Base-by-base conservation (phyloP, 768 basidiomycete species). In the Leccinum obscurum region DNA sequence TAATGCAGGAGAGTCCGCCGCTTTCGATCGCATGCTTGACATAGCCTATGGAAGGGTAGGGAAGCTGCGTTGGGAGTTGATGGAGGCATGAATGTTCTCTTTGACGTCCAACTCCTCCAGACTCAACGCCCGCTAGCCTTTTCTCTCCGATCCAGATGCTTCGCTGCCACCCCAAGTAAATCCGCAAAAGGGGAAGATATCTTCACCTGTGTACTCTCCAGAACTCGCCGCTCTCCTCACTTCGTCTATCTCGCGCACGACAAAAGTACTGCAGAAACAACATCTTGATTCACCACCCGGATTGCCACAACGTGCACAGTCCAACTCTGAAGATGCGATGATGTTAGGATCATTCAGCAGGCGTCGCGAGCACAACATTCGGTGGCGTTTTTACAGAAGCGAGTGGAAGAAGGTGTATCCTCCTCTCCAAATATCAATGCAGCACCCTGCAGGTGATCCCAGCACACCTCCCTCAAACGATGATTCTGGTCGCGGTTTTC, bases 1-100 rank as follows among this genome's bases (percentile, higher is more conserved):
- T 10, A 88, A 85, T 65, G 62, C 66, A 4, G 83, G 86, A 4
- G 68, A 80, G 39, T 64, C 65, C 52, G 69, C 76, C 57, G 82
- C 85, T 34, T 87, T 90, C 65, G 75, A 77, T 30, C 79, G 81
- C 63, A 66, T 92, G 30, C 76, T 93, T 17, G 82, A 87, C 63
- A 66, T 86, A 30, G 91, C 91, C 28, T 93, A 92, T 72, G 91
- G 90, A 32, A 80, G 91, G 60, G 84, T 83, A 64, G 91, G 91
- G 24, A 87, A 82, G 67, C 72, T 93, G 15, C 84, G 79, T 66
- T 81, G 83, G 75, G 88, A 92, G 65, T 71, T 92, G 48, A 75
- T 92, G 72, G 71, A 86, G 77, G 91, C 90, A 62, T 50, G 46
- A 39, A 44, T 26, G 22, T 58, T 55, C n/a, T 17, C 41, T 28